phyloP scores from a whole-genome alignment of 1,284 basidiomycete species.

The Marasmius sp. region DNA sequence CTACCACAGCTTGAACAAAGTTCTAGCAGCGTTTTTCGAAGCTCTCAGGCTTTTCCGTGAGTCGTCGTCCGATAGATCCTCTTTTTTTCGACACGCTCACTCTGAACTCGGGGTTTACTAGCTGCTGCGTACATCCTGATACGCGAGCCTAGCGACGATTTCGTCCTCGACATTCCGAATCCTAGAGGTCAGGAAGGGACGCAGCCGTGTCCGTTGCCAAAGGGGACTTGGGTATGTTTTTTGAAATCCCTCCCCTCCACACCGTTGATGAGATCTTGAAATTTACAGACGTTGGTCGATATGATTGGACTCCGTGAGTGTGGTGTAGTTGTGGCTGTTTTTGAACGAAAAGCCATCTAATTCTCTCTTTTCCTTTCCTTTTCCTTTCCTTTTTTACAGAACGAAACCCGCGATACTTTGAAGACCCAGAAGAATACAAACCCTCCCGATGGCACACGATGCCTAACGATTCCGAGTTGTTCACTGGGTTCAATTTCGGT shows the following conservation, averaged over 20 bases:
- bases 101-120: no score
- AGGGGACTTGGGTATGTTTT: conserved; percentile 2
- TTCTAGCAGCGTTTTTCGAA: conserved; percentile 18
- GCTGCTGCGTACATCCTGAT: conserved; percentile 16
- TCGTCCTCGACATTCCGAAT: conserved; percentile 13
- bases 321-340: not conserved
- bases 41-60: conserved; percentile 20
- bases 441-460: conserved; percentile 30
- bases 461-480: conserved; percentile 13
- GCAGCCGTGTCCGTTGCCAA: not conserved
- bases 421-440: conserved; percentile 26
- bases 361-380: no score
- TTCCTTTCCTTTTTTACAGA: conserved; percentile 6
- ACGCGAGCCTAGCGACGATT: conserved; percentile 15
- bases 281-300: conserved; percentile 14
- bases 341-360: not conserved
- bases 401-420: conserved; percentile 25
- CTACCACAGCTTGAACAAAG: conserved; percentile 12
- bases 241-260: no score
- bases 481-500: conserved; percentile 14
- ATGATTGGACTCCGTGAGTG: conserved; percentile 20
- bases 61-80: not conserved
- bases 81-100: no score
- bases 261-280: no score
- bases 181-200: conserved; percentile 12